Percentiles rank a stretch among this genome's conserved stretches.
Evolutionary conservation across 2,329 filamentous ascomycete species (phyloP).

Genomic region (Microsporum audouinii): DNA sequence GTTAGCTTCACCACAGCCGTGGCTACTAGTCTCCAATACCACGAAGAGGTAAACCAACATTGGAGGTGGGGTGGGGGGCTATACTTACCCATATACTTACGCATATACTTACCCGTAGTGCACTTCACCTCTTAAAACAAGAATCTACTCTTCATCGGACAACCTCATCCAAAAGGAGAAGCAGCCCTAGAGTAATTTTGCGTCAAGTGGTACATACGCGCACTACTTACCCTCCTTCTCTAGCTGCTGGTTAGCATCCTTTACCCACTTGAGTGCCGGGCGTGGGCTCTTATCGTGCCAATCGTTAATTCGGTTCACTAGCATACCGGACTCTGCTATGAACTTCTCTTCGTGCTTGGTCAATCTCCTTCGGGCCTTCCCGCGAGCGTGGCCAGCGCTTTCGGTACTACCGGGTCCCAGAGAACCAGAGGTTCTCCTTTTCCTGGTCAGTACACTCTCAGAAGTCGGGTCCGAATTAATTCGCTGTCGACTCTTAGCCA

Average conservation of each 20-base stretch:
- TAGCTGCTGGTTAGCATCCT: neutral
- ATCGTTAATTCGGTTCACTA: neutral
- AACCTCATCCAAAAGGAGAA: too few relatives aligned
- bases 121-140: too few relatives aligned
- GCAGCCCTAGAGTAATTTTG: neutral
- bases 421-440: conserved; percentile 5
- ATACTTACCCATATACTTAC: neutral
- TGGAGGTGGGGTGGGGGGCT: conserved; percentile 4
- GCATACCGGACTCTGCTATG: neutral
- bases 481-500: conserved; percentile 3
- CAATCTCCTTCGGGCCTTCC: conserved; percentile 2
- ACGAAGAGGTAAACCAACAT: conserved; percentile 11
- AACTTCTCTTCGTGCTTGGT: neutral
- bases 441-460: neutral
- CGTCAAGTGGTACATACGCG: neutral
- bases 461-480: conserved; percentile 4
- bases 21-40: conserved; percentile 10
- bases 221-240: neutral
- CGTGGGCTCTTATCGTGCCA: conserved; percentile 2
- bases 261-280: neutral
- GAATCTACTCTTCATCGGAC: too few relatives aligned
- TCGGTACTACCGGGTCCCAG: neutral
- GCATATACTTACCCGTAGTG: too few relatives aligned
- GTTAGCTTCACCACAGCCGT: conserved; percentile 8
- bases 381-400: conserved; percentile 2